Evolutionary conservation across 2,329 filamentous ascomycete genomes (phyloP), one percentile per base, ranked within the genome.

Genomic region (Scytalidium sp.): DNA sequence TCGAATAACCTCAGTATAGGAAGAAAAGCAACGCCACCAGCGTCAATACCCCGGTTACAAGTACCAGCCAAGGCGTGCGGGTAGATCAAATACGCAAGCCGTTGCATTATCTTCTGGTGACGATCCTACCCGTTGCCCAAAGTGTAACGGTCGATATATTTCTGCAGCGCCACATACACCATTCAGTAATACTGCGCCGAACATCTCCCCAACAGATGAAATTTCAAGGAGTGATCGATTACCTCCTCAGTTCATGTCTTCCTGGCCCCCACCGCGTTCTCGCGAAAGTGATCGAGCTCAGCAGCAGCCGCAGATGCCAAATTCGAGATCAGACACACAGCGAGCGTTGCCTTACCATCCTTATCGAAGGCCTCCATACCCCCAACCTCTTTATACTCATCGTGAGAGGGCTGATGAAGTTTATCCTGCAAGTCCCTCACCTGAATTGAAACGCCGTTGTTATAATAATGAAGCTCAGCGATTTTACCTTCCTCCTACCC

Each of bases 31-130:
- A 53, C 86, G 88, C 17, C 94, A 99, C 68, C 86, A 90, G 63
- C 84, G 85, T 56, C 88, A 92, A 70, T 96, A 97, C 67, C 94
- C 94, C 2, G 87, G 90, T 57, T 99, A 99, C 70, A 85, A 91
- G 55, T 99, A 97, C 66, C 90, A 96, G 66, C 94, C 94, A 29
- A 60, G 64, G 50, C 57, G 65, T 51, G 55, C 64, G 43, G 63
- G 64, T 8, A 65, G 62, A 49, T 15, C 55, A 40, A 60, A 51
- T 49, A 45, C 48, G 41, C 54, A 58, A 25, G 53, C 56, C 13
- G 19, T 51, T 15, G 54, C 61, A 36, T 64, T 68, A 2, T 63
- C 68, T 2, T 61, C 67, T 1, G 46, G 60, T 17, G 77, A 81
- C 39, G 75, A 80, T 45, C 70, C 75, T n/a, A 71, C 72, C 20